A percentile compares a stretch with the other conserved stretches of the same genome.
Conservation (phyloP, 495 filamentous ascomycete species). For the Glonium stellatum region DNA sequence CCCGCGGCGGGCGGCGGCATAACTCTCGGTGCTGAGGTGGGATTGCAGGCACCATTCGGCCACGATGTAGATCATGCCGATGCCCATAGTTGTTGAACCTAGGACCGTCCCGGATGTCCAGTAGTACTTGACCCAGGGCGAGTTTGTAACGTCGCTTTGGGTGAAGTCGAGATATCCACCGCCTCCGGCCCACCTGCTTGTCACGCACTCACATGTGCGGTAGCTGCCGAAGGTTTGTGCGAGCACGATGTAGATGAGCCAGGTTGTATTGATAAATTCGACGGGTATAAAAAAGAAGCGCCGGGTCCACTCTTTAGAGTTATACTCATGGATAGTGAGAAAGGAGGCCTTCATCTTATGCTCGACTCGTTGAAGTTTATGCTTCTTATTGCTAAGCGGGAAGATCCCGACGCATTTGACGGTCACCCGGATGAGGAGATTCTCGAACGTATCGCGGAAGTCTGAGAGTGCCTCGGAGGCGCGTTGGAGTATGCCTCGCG, state of each 20-base stretch:
- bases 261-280: slow-evolving; percentile 27
- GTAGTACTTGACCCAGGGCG: slow-evolving; percentile 21
- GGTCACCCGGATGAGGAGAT: not conserved
- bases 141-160: slow-evolving; percentile 20
- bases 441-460: slow-evolving; percentile 6
- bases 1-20: slow-evolving; percentile 6
- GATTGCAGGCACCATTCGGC: slow-evolving; percentile 22
- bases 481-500: not conserved
- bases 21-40: slow-evolving; percentile 12
- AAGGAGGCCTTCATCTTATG: not conserved
- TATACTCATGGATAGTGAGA: not conserved
- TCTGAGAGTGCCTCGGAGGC: not conserved
- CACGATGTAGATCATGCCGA: slow-evolving; percentile 35
- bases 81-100: slow-evolving; percentile 28
- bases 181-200: slow-evolving; percentile 21
- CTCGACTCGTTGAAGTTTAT: not conserved
- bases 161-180: slow-evolving; percentile 34
- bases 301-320: slow-evolving; percentile 20
- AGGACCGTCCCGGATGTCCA: slow-evolving; percentile 36
- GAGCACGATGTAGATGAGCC: slow-evolving; percentile 33
- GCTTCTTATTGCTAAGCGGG: slow-evolving; percentile 3
- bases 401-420: not conserved
- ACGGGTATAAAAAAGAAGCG: slow-evolving; percentile 27
- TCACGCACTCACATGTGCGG: slow-evolving; percentile 32
- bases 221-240: slow-evolving; percentile 36